Base-by-base conservation (phyloP, 345 rosid genomes). In the Toxicodendron radicans region DNA sequence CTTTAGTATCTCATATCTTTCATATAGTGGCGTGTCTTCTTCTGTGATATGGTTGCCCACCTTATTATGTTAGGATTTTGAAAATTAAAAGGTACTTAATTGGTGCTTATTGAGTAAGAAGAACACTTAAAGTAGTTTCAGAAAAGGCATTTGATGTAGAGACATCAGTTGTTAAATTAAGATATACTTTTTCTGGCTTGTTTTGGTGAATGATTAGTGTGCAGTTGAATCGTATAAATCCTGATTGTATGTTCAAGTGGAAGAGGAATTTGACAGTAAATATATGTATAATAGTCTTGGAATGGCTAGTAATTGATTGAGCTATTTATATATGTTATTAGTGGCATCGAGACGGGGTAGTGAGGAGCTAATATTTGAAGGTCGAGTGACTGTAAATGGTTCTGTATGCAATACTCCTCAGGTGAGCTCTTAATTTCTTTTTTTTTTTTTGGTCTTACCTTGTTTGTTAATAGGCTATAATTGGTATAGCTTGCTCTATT, bases 311-410 rank as follows among this genome's bases (percentile, higher is more conserved):
- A 48, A 30, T 71, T 71, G 17, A n/a, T 59, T 23, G 5, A 10
- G 23, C 63, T n/a, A 9, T 38, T 58, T 66, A 17, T 64, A 18
- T 35, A 24, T 79, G 54, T 35, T 38, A 54, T 71, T 76, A 93
- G 99, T 93, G 87, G 96, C 98, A 43, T 95, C 98, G 0, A 90
- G 99, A 74, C 84, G 99, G 76, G 83, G 83, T 57, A 85, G 96
- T 63, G 98, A 95, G 76, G 96, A 93, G 78, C 89, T 95, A 66
- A 91, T 93, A 56, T 91, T 95, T 79, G 83, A 83, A 72, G 98
- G 99, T 23, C 88, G 84, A 73, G 98, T 95, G 81, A 91, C 95
- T 51, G 97, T 95, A 3, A 92, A 93, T 81, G 98, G 99, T 59
- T 76, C 89, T 49, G 81, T 87, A 2, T 95, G 97, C 84, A 89